These are phyloP conservation scores for Alternaria angustiovoidea DNA, from an alignment of 2,329 filamentous ascomycete species.

Conservation along the genomic window DNA sequence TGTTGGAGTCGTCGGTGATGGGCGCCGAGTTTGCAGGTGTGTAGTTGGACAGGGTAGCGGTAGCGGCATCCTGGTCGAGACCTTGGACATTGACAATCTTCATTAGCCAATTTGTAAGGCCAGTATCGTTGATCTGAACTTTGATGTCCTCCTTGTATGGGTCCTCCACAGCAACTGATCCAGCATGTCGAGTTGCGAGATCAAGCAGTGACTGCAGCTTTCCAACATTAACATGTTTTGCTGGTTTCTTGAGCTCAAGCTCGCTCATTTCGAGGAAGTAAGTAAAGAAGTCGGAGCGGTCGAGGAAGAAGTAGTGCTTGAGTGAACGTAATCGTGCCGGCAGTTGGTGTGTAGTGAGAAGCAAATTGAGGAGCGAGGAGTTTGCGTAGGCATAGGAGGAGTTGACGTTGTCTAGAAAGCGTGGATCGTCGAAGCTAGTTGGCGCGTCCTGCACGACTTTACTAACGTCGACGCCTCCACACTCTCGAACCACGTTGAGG, in stretches of 20 bases:
- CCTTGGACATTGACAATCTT: conserved; percentile 96
- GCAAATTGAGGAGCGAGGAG: conserved; percentile 85
- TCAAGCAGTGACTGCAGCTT: conserved; percentile 97
- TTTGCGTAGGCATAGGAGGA: conserved; percentile 95
- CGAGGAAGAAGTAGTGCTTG: conserved; percentile 99
- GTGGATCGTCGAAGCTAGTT: conserved; percentile 85
- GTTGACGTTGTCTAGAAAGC: conserved; percentile 96
- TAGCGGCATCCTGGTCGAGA: conserved; percentile 80
- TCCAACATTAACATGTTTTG: conserved; percentile 85
- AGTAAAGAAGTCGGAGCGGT: conserved; percentile 96
- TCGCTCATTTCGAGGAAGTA: conserved; percentile 94
- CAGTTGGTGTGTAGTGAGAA: conserved; percentile 91
- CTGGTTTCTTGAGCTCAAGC: conserved; percentile 88
- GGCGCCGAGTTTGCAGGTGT: conserved; percentile 67
- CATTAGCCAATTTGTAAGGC: conserved; percentile 92
- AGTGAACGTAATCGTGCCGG: conserved; percentile 86
- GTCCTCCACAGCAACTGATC: conserved; percentile 90
- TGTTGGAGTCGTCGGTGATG: conserved; percentile 80
- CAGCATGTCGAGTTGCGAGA: conserved; percentile 92
- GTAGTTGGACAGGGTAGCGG: conserved; percentile 71
- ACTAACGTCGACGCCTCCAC: conserved; percentile 92
- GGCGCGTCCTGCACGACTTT: conserved; percentile 89
- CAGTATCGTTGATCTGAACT: conserved; percentile 94
- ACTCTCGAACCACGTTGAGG: conserved; percentile 96
- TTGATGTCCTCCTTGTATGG: conserved; percentile 99